Percentiles rank a stretch among this genome's conserved stretches.
Evolutionary conservation across 306 rosid species (phyloP).

Genomic region (Betula pendula): DNA sequence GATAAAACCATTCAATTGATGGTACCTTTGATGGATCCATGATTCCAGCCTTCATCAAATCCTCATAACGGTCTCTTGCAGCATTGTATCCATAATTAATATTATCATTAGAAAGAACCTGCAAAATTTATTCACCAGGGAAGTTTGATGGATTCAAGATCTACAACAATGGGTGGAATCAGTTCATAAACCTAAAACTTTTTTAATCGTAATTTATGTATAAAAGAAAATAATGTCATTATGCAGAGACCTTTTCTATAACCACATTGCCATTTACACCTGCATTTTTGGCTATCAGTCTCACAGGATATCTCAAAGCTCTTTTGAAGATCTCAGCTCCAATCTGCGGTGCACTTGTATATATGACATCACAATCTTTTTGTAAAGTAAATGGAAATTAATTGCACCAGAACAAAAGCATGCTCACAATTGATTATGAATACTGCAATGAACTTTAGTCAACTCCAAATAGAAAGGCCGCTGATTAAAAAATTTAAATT

Average conservation of each 20-base stretch:
- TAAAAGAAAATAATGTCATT: slow-evolving; percentile 32
- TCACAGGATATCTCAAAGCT: slow-evolving; percentile 78
- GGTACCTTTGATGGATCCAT: slow-evolving; percentile 89
- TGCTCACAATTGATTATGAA: not conserved
- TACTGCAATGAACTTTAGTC: not conserved
- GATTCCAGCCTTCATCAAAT: slow-evolving; percentile 80
- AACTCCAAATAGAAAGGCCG: not conserved
- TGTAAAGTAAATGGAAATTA: slow-evolving; percentile 8
- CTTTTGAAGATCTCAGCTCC: slow-evolving; percentile 92
- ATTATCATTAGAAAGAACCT: slow-evolving; percentile 61
- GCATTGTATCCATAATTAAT: slow-evolving; percentile 77
- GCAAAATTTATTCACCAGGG: slow-evolving; percentile 25
- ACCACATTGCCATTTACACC: slow-evolving; percentile 85
- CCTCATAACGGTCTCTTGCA: slow-evolving; percentile 74
- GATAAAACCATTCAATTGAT: slow-evolving; percentile 11
- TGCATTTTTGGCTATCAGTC: slow-evolving; percentile 88
- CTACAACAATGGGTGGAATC: slow-evolving; percentile 10
- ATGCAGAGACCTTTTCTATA: slow-evolving; percentile 65
- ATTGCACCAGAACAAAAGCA: not conserved
- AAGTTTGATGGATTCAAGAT: slow-evolving; percentile 27
- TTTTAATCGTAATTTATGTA: slow-evolving; percentile 9
- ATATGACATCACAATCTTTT: slow-evolving; percentile 11
- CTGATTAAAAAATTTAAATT: not conserved
- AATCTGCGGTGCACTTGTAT: slow-evolving; percentile 45
- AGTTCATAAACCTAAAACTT: slow-evolving; percentile 9